Conservation (phyloP, 805 yeast genomes). For the Zygosaccharomyces siamensis region DNA sequence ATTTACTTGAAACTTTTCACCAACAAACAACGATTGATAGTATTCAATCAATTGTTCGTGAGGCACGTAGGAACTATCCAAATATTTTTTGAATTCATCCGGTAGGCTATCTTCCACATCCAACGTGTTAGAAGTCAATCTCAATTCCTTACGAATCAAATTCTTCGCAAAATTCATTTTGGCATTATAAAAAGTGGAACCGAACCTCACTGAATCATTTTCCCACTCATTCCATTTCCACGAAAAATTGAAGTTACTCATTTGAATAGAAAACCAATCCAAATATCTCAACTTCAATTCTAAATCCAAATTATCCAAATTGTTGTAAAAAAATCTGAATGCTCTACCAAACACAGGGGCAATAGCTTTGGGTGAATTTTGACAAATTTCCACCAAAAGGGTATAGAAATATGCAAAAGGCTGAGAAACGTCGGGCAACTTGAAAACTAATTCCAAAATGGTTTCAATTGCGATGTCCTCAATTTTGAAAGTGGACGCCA, state of each 20-base stretch:
- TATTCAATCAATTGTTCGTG: constrained; percentile 35
- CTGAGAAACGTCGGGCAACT: constrained; percentile 62
- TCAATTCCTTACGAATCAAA: constrained; percentile 74
- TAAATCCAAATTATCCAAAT: constrained; percentile 63
- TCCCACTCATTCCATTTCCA: constrained; percentile 99
- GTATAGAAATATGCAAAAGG: constrained; percentile 77
- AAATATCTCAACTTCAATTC: constrained; percentile 68
- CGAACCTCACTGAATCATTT: constrained; percentile 45
- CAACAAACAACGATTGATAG: constrained; percentile 34
- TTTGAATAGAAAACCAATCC: constrained; percentile 91
- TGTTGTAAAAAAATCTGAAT: constrained; percentile 70
- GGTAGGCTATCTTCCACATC: constrained; percentile 71
- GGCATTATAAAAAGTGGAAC: constrained; percentile 58
- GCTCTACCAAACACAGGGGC: constrained; percentile 96
- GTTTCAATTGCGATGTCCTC: constrained; percentile 88
- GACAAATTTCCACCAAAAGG: constrained; percentile 80
- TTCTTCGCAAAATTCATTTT: constrained; percentile 67
- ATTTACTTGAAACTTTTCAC: constrained; percentile 21
- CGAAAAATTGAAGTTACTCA: constrained; percentile 87
- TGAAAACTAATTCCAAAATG: constrained; percentile 70
- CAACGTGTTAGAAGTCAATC: constrained; percentile 64
- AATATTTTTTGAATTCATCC: constrained; percentile 46
- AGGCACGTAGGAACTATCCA: constrained; percentile 41
- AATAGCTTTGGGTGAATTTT: constrained; percentile 71
- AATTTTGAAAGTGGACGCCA: constrained; percentile 73